These are phyloP conservation scores for Setaria italica DNA, from an alignment of 202 grass and related monocot genomes.

Conservation along the genomic window DNA sequence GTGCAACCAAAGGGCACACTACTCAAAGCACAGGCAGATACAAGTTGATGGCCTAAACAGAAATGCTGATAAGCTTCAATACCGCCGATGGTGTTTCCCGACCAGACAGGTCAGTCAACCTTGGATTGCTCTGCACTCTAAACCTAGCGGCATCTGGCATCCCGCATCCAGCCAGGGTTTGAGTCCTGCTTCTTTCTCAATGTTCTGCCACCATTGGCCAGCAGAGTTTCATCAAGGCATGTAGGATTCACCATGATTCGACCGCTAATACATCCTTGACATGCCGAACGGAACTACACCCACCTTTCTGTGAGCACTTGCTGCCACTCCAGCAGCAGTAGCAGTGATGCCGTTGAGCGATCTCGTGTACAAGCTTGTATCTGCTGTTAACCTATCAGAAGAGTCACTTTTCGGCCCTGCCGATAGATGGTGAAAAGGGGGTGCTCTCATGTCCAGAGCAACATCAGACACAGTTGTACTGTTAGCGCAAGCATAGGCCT, in stretches of 20 bases:
- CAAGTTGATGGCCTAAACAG: slow-evolving; percentile 32
- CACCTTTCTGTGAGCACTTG: slow-evolving; percentile 75
- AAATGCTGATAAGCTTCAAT: slow-evolving; percentile 4
- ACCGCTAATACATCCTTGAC: slow-evolving; percentile 85
- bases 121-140: slow-evolving; percentile 11
- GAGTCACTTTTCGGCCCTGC: slow-evolving; percentile 56
- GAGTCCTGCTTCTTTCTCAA: slow-evolving; percentile 19
- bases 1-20: slow-evolving; percentile 45
- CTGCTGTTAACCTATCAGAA: slow-evolving; percentile 58
- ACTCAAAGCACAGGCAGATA: slow-evolving; percentile 41
- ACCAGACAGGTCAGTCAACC: slow-evolving; percentile 22
- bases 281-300: slow-evolving; percentile 69
- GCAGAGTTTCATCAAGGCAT: slow-evolving; percentile 30
- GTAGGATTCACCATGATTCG: slow-evolving; percentile 7
- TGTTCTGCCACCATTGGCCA: background rate
- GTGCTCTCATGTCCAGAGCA: slow-evolving; percentile 92
- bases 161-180: slow-evolving; percentile 26
- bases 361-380: slow-evolving; percentile 69
- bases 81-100: background rate
- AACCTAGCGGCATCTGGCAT: background rate
- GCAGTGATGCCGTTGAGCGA: slow-evolving; percentile 68
- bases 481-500: slow-evolving; percentile 56
- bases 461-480: slow-evolving; percentile 68
- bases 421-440: slow-evolving; percentile 75
- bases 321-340: slow-evolving; percentile 72